These are phyloP conservation scores for Pontederia crassipes DNA, from an alignment of 176 grass and related monocot species.

Conservation along the genomic window DNA sequence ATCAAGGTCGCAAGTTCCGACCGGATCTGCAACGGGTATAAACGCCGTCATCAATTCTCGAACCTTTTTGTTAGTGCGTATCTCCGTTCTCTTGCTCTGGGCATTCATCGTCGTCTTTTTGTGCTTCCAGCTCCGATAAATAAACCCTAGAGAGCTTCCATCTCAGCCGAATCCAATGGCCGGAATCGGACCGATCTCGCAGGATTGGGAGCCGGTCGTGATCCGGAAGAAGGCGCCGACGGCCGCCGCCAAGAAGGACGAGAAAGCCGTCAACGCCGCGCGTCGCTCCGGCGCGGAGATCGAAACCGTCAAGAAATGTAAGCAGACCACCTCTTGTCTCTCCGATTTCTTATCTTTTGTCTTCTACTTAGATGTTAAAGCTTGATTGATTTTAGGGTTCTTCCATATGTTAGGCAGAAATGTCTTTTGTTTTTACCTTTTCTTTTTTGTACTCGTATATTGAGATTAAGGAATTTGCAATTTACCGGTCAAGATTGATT, in stretches of 20 bases:
- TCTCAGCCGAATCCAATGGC: constrained; percentile 26
- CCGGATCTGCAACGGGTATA: too few species aligned
- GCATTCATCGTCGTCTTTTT: too few species aligned
- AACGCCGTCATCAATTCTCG: too few species aligned
- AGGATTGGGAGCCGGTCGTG: constrained; percentile 81
- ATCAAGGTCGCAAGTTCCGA: too few species aligned
- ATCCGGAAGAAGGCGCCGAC: constrained; percentile 70
- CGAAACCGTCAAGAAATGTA: constrained; percentile 68
- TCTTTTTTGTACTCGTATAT: too few species aligned
- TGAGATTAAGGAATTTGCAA: too few species aligned
- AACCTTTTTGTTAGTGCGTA: too few species aligned
- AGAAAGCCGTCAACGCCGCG: constrained; percentile 73
- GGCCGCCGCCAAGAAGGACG: constrained; percentile 66
- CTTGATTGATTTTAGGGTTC: background rate
- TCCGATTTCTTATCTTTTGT: background rate
- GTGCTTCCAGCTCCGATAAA: too few species aligned
- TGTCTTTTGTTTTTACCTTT: too few species aligned
- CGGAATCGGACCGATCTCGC: constrained; percentile 49
- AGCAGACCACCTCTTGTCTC: background rate
- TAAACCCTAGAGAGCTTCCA: too few species aligned
- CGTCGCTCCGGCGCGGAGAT: constrained; percentile 70
- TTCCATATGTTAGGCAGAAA: background rate
- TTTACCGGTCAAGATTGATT: too few species aligned
- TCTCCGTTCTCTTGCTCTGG: too few species aligned
- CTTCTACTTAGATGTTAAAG: background rate